Conservation (phyloP, 495 filamentous ascomycete genomes). For the Aspergillus sclerotiicarbonarius region DNA sequence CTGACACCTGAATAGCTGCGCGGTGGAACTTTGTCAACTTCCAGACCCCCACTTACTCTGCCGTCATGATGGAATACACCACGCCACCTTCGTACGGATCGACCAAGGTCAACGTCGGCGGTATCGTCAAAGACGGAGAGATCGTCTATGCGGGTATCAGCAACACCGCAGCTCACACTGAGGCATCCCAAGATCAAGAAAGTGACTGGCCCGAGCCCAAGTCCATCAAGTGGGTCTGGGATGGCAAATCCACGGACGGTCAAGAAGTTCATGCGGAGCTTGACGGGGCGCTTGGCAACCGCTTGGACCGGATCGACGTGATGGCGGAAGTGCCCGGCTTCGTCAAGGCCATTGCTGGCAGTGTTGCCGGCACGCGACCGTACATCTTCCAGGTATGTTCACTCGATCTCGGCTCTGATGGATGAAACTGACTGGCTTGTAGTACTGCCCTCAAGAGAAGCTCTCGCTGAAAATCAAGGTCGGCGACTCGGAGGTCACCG, state of each 20-base stretch:
- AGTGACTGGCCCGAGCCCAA: slow-evolving; percentile 90
- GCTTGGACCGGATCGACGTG: slow-evolving; percentile 84
- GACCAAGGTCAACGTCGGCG: slow-evolving; percentile 82
- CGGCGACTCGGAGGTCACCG: slow-evolving; percentile 69
- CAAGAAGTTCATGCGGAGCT: slow-evolving; percentile 66
- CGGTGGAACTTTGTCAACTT: slow-evolving; percentile 94
- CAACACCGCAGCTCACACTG: slow-evolving; percentile 64
- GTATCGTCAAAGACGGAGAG: slow-evolving; percentile 74
- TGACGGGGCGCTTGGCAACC: slow-evolving; percentile 65
- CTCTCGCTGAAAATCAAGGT: slow-evolving; percentile 77
- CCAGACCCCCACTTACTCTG: slow-evolving; percentile 81
- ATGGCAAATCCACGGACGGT: slow-evolving; percentile 72
- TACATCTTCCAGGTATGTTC: slow-evolving; percentile 88
- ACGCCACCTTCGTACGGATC: slow-evolving; percentile 94
- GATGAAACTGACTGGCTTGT: slow-evolving; percentile 12
- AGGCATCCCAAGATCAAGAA: slow-evolving; percentile 64
- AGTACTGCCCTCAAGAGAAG: slow-evolving; percentile 65
- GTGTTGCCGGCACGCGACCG: slow-evolving; percentile 84
- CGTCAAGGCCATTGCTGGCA: slow-evolving; percentile 86
- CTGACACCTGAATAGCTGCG: slow-evolving; percentile 54
- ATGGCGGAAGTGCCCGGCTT: slow-evolving; percentile 96
- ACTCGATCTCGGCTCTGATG: not conserved
- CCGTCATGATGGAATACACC: slow-evolving; percentile 92
- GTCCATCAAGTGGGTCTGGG: slow-evolving; percentile 72
- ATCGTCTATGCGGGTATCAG: slow-evolving; percentile 69